Conservation (phyloP, 1,284 basidiomycete genomes). For the Stereum hirsutum region DNA sequence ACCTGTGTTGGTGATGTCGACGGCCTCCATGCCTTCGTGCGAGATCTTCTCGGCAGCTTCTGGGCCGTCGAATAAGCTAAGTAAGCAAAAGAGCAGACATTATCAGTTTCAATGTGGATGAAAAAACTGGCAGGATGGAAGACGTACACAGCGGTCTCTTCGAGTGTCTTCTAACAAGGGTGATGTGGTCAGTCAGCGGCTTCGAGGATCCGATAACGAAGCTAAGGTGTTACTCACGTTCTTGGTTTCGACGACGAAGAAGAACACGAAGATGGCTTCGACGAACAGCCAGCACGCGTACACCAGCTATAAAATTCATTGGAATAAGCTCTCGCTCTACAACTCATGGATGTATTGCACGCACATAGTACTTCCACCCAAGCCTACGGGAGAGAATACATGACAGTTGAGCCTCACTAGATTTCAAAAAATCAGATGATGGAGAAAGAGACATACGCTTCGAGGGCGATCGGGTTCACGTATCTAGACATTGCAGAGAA, state of each 20-base stretch:
- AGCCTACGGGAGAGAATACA: slow-evolving; percentile 11
- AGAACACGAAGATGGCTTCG: slow-evolving; percentile 53
- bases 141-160: slow-evolving; percentile 22
- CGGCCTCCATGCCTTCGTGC: slow-evolving; percentile 1
- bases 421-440: too few species aligned
- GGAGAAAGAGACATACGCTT: slow-evolving; percentile 16
- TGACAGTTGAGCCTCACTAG: too few species aligned
- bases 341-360: too few species aligned
- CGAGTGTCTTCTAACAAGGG: slow-evolving; percentile 18
- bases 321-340: slow-evolving; percentile 16
- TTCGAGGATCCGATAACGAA: background rate
- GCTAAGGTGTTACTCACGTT: background rate
- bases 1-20: too few species aligned
- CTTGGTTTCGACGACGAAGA: slow-evolving; percentile 68
- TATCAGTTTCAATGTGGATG: background rate
- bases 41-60: slow-evolving; percentile 11
- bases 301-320: slow-evolving; percentile 38
- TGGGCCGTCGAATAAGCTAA: slow-evolving; percentile 21
- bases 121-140: background rate
- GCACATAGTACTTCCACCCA: slow-evolving; percentile 28
- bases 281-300: slow-evolving; percentile 61
- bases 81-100: background rate
- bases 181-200: background rate
- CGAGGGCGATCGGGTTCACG: slow-evolving; percentile 31
- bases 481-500: slow-evolving; percentile 20